A percentile compares a stretch with the other conserved stretches of the same genome.
phyloP scores from a whole-genome alignment of 176 grass and related monocot species.

The Cenchrus americanus region DNA sequence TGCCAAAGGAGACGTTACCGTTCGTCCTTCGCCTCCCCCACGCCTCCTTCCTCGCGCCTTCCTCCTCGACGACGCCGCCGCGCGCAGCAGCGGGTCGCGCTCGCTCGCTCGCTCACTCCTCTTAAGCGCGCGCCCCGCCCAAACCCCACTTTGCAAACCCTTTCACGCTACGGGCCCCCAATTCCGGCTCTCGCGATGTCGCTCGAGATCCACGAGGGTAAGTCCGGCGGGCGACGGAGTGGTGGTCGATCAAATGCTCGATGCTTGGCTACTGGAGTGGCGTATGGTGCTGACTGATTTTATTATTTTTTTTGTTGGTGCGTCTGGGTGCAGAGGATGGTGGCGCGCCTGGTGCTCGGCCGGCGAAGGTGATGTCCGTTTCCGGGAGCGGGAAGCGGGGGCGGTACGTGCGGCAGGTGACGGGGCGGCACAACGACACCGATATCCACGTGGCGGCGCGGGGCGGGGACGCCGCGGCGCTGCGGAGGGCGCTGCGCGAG shows the following conservation, averaged over 20 bases:
- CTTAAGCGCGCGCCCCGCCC: constrained; percentile 43
- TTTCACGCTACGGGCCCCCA: background rate
- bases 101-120: background rate
- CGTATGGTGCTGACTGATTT: background rate
- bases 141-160: constrained; percentile 38
- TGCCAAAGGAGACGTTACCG: constrained; percentile 44
- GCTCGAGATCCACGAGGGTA: constrained; percentile 63
- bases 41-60: constrained; percentile 49
- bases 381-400: constrained; percentile 71
- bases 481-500: constrained; percentile 53
- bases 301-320: background rate
- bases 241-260: background rate
- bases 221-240: constrained; percentile 24
- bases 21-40: constrained; percentile 45
- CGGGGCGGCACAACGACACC: constrained; percentile 84
- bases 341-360: background rate
- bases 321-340: constrained; percentile 34
- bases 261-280: background rate
- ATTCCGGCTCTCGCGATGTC: constrained; percentile 44
- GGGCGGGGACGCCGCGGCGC: constrained; percentile 56
- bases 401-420: constrained; percentile 94
- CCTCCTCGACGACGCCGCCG: constrained; percentile 36
- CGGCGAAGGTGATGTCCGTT: constrained; percentile 58
- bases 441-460: constrained; percentile 81
- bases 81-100: background rate